Evolutionary conservation across 768 basidiomycete species (phyloP).

Genomic region (Lactarius quietus): DNA sequence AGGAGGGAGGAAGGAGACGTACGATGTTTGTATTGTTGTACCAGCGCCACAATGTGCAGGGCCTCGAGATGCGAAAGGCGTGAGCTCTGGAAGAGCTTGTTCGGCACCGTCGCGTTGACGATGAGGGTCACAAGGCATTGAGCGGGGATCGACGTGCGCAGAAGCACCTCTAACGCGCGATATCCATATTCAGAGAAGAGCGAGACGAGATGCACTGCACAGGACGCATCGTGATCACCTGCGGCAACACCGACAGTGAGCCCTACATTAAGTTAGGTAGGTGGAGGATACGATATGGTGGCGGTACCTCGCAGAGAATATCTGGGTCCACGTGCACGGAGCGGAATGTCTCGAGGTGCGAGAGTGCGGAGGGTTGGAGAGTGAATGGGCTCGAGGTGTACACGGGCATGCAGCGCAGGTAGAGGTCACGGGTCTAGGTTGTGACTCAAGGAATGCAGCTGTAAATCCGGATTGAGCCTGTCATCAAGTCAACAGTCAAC

Average conservation of each 20-base stretch:
- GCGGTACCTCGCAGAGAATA: conserved; percentile 33
- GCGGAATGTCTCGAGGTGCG: conserved; percentile 47
- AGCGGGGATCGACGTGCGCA: conserved; percentile 38
- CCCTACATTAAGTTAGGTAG: background rate
- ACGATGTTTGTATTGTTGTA: conserved; percentile 47
- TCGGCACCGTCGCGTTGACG: conserved; percentile 44
- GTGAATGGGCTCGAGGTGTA: conserved; percentile 30
- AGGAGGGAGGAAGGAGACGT: conserved; percentile 28
- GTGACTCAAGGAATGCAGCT: conserved; percentile 49
- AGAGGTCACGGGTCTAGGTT: conserved; percentile 49
- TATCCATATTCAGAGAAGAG: conserved; percentile 41
- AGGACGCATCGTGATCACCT: conserved; percentile 43
- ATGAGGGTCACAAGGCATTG: conserved; percentile 55
- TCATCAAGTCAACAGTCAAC: no score
- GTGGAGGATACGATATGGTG: no score
- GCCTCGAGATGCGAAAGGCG: conserved; percentile 53
- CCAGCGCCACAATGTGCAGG: conserved; percentile 55
- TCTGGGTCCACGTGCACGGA: conserved; percentile 50
- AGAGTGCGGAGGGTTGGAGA: conserved; percentile 43
- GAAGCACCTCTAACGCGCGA: conserved; percentile 45
- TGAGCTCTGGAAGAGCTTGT: conserved; percentile 44
- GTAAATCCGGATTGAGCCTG: conserved; percentile 38
- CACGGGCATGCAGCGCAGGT: conserved; percentile 50
- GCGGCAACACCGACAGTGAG: conserved; percentile 13
- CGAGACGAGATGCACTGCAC: conserved; percentile 51